Percentiles rank a stretch among this genome's conserved stretches.
Conservation (phyloP, 2,329 filamentous ascomycete genomes). For the Rasamsonia emersonii region DNA sequence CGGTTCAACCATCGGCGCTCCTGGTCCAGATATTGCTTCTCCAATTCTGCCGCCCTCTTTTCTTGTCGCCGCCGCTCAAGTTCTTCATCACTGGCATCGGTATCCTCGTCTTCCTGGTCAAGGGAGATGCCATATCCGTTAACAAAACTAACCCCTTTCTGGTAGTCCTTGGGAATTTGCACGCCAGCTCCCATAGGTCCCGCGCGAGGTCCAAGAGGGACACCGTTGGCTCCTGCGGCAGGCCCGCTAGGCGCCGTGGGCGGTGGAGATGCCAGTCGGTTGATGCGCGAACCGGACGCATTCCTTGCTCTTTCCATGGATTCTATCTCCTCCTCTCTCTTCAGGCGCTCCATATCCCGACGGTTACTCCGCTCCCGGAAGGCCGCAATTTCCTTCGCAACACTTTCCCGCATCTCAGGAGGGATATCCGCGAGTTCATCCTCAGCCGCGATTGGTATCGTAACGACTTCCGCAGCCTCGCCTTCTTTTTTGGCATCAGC, state of each 20-base stretch:
- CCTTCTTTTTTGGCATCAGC: slow-evolving; percentile 48
- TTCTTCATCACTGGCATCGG: slow-evolving; percentile 79
- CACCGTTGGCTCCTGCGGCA: slow-evolving; percentile 58
- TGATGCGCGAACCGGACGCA: slow-evolving; percentile 49
- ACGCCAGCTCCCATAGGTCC: slow-evolving; percentile 55
- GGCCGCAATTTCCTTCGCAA: slow-evolving; percentile 85
- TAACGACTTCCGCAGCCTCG: slow-evolving; percentile 69
- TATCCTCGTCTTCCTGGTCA: slow-evolving; percentile 72
- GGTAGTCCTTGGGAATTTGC: slow-evolving; percentile 62
- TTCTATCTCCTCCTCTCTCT: slow-evolving; percentile 86
- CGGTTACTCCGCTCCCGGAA: slow-evolving; percentile 88
- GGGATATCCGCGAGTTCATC: slow-evolving; percentile 95
- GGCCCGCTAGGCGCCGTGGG: slow-evolving; percentile 54
- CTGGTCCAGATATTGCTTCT: slow-evolving; percentile 74
- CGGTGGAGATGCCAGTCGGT: slow-evolving; percentile 64
- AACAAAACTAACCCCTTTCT: slow-evolving; percentile 72
- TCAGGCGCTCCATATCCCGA: slow-evolving; percentile 77
- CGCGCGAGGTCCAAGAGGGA: slow-evolving; percentile 66
- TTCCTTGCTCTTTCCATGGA: slow-evolving; percentile 71
- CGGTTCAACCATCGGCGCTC: slow-evolving; percentile 87
- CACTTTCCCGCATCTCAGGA: slow-evolving; percentile 89
- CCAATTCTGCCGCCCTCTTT: slow-evolving; percentile 65
- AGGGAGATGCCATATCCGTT: slow-evolving; percentile 61
- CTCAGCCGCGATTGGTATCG: slow-evolving; percentile 76
- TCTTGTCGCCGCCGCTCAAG: slow-evolving; percentile 63